Conservation (phyloP, 495 filamentous ascomycete genomes). For the Physcia stellaris region DNA sequence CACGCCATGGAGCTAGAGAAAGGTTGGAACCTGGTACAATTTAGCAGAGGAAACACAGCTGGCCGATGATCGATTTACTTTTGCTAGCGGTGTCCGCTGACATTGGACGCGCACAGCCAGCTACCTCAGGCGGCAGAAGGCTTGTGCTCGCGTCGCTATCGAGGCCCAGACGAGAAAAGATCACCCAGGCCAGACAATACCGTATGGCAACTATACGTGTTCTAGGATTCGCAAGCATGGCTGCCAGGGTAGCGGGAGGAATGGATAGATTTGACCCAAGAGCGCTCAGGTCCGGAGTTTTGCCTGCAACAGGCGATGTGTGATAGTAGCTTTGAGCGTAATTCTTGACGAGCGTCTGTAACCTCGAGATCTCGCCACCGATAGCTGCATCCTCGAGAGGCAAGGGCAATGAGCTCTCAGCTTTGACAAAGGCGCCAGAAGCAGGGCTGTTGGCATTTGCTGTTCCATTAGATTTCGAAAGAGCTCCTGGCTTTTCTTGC, state of each 20-base stretch:
- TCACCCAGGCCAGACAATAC: constrained; percentile 1
- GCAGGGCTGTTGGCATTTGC: neutral
- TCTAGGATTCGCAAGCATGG: neutral
- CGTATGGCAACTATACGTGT: constrained; percentile 2
- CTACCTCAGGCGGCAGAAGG: constrained; percentile 2
- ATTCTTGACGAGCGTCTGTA: constrained; percentile 1
- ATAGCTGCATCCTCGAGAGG: neutral
- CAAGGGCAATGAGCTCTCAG: neutral
- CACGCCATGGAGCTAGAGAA: neutral
- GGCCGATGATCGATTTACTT: neutral
- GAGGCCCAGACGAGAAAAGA: neutral
- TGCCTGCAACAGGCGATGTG: neutral
- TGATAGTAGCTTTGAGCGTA: constrained; percentile 4
- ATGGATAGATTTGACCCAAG: neutral
- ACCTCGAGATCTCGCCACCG: constrained; percentile 1
- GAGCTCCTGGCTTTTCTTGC: neutral
- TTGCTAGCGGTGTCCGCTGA: no score
- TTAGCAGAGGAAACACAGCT: neutral
- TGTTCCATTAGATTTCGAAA: neutral
- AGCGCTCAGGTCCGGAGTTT: neutral
- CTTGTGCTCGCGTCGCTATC: neutral
- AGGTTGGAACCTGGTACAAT: neutral
- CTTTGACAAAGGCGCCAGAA: neutral
- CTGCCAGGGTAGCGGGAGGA: neutral
- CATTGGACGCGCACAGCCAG: neutral